These are phyloP conservation scores for Aspergillus hancockii DNA, from an alignment of 495 filamentous ascomycete genomes.

Conservation along the genomic window DNA sequence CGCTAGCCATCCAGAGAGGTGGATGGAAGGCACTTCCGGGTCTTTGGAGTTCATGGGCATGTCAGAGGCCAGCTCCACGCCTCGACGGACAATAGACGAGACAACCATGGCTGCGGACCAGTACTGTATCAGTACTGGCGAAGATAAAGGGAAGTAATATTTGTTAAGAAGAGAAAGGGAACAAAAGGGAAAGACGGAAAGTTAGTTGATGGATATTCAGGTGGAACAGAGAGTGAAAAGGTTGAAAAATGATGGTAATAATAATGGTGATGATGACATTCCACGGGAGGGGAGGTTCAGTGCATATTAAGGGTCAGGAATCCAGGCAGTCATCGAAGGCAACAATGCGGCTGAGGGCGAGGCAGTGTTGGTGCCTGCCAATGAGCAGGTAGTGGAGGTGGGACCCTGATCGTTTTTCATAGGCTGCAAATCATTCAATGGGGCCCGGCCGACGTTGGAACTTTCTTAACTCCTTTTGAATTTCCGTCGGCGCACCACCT, in stretches of 20 bases:
- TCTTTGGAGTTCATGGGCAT: conserved; percentile 11
- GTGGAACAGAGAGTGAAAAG: neutral
- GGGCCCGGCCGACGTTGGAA: too few species aligned
- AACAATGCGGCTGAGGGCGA: conserved; percentile 9
- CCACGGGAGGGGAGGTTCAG: too few species aligned
- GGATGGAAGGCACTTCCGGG: conserved; percentile 20
- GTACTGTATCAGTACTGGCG: neutral
- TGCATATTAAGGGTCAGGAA: neutral
- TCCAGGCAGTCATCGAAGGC: conserved; percentile 6
- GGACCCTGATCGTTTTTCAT: neutral
- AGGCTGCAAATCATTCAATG: too few species aligned
- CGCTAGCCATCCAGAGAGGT: conserved; percentile 24
- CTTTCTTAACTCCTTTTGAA: too few species aligned
- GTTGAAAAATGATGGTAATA: conserved; percentile 2
- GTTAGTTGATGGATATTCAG: conserved; percentile 4
- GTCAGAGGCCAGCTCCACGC: conserved; percentile 26
- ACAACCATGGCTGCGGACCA: conserved; percentile 23
- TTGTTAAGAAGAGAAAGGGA: neutral
- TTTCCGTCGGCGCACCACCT: too few species aligned
- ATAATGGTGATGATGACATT: neutral
- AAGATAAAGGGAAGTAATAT: neutral
- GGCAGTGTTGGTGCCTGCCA: neutral
- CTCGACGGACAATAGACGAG: conserved; percentile 29
- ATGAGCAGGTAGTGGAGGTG: neutral
- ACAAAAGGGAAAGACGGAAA: conserved; percentile 3